Evolutionary conservation across 108 stramenopile genomes (phyloP).

Genomic region (Cyclotella choctawhatcheeana): DNA sequence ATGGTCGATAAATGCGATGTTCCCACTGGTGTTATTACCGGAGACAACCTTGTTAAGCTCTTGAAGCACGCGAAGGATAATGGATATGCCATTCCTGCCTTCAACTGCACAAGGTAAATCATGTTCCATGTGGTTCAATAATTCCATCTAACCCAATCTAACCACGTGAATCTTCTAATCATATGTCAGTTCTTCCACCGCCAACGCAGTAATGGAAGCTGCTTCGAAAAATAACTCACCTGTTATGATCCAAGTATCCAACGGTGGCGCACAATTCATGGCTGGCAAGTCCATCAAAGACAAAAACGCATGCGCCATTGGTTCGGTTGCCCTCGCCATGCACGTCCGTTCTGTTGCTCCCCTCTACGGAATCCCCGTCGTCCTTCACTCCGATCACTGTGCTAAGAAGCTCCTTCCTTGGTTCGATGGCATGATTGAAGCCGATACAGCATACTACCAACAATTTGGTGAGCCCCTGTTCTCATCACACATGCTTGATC

Average conservation of each 20-base stretch:
- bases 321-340: slow-evolving; percentile 92
- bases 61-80: slow-evolving; percentile 90
- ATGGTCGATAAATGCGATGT: slow-evolving; percentile 60
- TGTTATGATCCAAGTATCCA: slow-evolving; percentile 93
- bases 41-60: slow-evolving; percentile 88
- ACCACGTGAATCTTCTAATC: background rate
- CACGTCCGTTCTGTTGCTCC: slow-evolving; percentile 95
- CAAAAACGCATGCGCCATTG: slow-evolving; percentile 82
- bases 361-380: slow-evolving; percentile 96
- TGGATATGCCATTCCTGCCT: slow-evolving; percentile 92
- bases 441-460: slow-evolving; percentile 90
- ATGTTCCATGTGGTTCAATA: background rate
- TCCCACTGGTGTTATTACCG: slow-evolving; percentile 73
- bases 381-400: slow-evolving; percentile 98
- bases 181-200: slow-evolving; percentile 83
- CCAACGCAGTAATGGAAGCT: slow-evolving; percentile 92
- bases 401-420: slow-evolving; percentile 94
- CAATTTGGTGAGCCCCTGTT: slow-evolving; percentile 95
- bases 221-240: slow-evolving; percentile 88
- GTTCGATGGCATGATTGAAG: slow-evolving; percentile 97
- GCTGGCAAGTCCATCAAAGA: slow-evolving; percentile 93
- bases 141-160: background rate
- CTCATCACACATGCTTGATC: slow-evolving; percentile 97
- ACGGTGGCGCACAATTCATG: slow-evolving; percentile 89
- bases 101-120: slow-evolving; percentile 92